Percentiles rank a stretch among this genome's conserved stretches.
Conservation (phyloP, 139 green algal genomes). For the Yamagishiella unicocca region DNA sequence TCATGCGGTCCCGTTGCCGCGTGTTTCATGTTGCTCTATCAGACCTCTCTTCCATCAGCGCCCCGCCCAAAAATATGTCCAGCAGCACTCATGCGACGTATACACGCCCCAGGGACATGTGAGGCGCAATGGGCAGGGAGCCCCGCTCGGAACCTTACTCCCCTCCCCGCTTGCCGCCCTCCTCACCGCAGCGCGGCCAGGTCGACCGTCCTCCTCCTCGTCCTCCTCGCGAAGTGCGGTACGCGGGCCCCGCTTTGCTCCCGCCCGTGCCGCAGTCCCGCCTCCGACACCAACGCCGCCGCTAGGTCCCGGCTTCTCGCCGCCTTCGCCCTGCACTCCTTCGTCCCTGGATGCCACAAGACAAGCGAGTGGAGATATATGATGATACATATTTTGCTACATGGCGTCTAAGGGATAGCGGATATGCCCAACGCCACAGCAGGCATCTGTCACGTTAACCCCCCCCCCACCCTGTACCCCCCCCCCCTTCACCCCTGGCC, state of each 20-base stretch:
- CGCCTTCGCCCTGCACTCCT: no score
- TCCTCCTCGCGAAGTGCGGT: background rate
- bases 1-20: no score
- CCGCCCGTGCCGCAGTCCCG: background rate
- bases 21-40: no score
- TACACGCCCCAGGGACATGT: background rate
- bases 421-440: background rate
- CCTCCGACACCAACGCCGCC: background rate
- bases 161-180: background rate
- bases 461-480: no score
- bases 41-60: no score
- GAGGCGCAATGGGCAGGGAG: background rate
- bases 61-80: no score
- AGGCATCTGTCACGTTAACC: background rate
- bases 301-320: background rate
- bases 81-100: background rate
- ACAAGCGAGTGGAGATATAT: background rate
- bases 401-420: background rate
- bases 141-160: background rate
- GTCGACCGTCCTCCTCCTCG: background rate
- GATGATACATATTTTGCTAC: no score
- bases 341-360: background rate
- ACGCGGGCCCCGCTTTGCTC: background rate
- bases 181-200: background rate
- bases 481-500: no score